These are phyloP conservation scores for Bimuria novae-zelandiae DNA, from an alignment of 2,329 filamentous ascomycete species.

Conservation along the genomic window DNA sequence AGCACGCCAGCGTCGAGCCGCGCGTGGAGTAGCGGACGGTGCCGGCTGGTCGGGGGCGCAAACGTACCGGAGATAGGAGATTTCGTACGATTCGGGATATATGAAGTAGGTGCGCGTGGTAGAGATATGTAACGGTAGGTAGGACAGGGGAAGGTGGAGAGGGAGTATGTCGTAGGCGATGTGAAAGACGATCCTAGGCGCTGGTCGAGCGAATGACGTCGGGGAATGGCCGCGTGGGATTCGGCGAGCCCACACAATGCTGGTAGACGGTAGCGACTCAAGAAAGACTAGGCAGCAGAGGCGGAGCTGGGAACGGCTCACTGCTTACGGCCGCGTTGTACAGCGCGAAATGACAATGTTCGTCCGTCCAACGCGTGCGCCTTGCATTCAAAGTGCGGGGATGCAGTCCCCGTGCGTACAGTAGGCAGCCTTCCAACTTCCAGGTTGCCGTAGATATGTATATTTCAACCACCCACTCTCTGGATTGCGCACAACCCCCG, in stretches of 20 bases:
- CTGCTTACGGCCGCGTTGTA: not conserved
- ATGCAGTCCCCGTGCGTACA: slow-evolving; percentile 1
- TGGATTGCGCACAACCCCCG: slow-evolving; percentile 1
- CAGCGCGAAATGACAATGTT: not conserved
- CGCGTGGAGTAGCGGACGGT: slow-evolving; percentile 13
- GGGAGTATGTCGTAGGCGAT: slow-evolving; percentile 5
- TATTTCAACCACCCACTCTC: not conserved
- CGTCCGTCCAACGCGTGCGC: not conserved
- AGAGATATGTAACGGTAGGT: slow-evolving; percentile 4
- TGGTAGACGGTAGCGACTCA: not conserved
- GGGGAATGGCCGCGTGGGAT: slow-evolving; percentile 12
- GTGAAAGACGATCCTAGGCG: slow-evolving; percentile 24
- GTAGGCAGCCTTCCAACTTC: not conserved
- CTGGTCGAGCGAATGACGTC: slow-evolving; percentile 30
- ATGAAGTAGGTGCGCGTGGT: slow-evolving; percentile 5
- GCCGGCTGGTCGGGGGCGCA: slow-evolving; percentile 1
- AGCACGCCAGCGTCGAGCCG: slow-evolving; percentile 14
- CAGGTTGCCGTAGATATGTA: too few relatives aligned
- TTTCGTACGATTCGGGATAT: not conserved
- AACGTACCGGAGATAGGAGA: slow-evolving; percentile 11
- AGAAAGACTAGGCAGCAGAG: slow-evolving; percentile 1
- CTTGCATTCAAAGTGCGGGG: slow-evolving; percentile 10
- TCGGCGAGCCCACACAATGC: slow-evolving; percentile 12
- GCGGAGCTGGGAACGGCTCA: not conserved
- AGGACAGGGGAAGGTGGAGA: slow-evolving; percentile 1